Conservation (phyloP, 495 filamentous ascomycete genomes). For the Tuber umbilicatum region DNA sequence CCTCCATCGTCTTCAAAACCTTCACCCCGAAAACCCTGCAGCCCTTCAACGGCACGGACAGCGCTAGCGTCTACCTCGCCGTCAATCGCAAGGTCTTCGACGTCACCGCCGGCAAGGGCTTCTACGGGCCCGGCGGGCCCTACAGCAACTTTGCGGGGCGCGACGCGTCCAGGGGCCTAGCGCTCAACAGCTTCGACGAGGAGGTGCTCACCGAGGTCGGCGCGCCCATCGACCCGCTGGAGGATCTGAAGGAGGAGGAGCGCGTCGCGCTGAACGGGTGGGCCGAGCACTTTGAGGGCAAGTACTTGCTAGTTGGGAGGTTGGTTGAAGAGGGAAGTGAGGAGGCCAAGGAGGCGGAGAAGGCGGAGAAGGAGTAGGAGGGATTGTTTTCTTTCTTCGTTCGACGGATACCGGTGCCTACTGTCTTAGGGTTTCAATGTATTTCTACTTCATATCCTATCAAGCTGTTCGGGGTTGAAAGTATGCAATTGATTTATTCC, state of each 20-base stretch:
- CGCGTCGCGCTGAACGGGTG: constrained; percentile 76
- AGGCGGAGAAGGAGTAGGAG: constrained; percentile 10
- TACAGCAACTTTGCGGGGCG: constrained; percentile 92
- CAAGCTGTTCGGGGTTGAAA: background rate
- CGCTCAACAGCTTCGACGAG: constrained; percentile 88
- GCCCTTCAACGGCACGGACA: constrained; percentile 76
- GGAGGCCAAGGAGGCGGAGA: constrained; percentile 46
- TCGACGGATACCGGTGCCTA: background rate
- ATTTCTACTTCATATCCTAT: background rate
- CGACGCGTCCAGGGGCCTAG: constrained; percentile 87
- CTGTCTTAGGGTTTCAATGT: background rate
- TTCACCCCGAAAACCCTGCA: constrained; percentile 82
- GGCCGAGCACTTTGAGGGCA: constrained; percentile 87
- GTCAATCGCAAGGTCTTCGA: constrained; percentile 84
- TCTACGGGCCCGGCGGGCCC: constrained; percentile 87
- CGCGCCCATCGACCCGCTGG: constrained; percentile 74
- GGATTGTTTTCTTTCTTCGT: constrained; percentile 8
- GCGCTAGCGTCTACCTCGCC: constrained; percentile 71
- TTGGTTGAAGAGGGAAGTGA: constrained; percentile 65
- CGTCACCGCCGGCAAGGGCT: constrained; percentile 73
- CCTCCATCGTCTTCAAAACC: constrained; percentile 78
- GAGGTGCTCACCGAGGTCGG: constrained; percentile 91
- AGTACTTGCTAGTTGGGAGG: constrained; percentile 91
- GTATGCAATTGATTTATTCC: background rate
- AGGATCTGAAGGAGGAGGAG: constrained; percentile 68